Evolutionary conservation across 139 green algal genomes (phyloP).

Genomic region (Choricystis sp.): DNA sequence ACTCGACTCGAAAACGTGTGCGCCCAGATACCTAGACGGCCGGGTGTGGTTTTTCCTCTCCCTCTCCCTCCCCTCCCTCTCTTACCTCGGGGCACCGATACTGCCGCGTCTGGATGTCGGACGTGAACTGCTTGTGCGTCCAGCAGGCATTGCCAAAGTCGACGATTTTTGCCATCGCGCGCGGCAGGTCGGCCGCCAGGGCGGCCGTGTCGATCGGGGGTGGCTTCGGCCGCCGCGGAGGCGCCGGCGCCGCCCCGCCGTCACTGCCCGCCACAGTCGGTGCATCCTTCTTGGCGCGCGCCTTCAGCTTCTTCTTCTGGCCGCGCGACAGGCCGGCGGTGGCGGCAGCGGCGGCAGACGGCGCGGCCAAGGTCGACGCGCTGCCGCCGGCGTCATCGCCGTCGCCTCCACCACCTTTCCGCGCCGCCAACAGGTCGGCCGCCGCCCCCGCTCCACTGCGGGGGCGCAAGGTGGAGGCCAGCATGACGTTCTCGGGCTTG

Average conservation of each 20-base stretch:
- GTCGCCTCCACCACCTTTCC: not conserved
- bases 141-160: slow-evolving; percentile 99
- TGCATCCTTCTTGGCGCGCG: slow-evolving; percentile 45
- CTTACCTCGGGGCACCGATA: slow-evolving; percentile 75
- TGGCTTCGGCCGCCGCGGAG: not conserved
- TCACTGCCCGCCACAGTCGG: not conserved
- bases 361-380: no score
- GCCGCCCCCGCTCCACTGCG: slow-evolving; percentile 1
- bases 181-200: slow-evolving; percentile 19
- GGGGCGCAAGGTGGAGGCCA: slow-evolving; percentile 40
- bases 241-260: not conserved
- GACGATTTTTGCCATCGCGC: slow-evolving; percentile 68
- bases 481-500: slow-evolving; percentile 96
- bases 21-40: not conserved
- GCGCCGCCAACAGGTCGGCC: not conserved
- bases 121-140: slow-evolving; percentile 91
- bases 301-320: slow-evolving; percentile 83
- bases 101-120: slow-evolving; percentile 94
- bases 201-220: slow-evolving; percentile 2
- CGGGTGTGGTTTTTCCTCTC: not conserved
- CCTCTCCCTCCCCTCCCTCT: not conserved
- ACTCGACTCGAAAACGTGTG: not conserved
- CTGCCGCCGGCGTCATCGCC: not conserved
- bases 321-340: slow-evolving; percentile 52
- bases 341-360: not conserved